Evolutionary conservation across 1,284 basidiomycete genomes (phyloP), one percentile per base, ranked within the genome.

Genomic region (Heliocybe sulcata): DNA sequence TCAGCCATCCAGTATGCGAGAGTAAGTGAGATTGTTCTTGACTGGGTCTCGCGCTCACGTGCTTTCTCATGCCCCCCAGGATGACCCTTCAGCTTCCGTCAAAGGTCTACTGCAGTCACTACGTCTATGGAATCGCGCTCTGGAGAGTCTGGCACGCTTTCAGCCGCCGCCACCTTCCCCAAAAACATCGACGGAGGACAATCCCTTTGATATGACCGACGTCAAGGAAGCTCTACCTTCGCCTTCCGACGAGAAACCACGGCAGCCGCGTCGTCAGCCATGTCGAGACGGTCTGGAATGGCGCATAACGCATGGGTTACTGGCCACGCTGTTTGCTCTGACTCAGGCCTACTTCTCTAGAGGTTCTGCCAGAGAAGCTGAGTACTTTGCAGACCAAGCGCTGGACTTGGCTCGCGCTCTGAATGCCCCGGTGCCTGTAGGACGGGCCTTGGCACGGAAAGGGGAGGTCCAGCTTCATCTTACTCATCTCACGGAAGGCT

Each of bases 301-400:
- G 86, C 79, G 84, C 3, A 75, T 93, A 8, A 81, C 85, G 2
- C 82, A 89, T 60, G 82, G 82, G 3, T 72, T 93, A 1, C 69
- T 92, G 1, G 70, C 74, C 2, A 82, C 84, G 0, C 72, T 89
- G 2, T 80, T 94, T 55, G 73, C 80, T 2, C 73, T 94, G 6
- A 73, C 80, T 1, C 74, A 80, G 3, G 75, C 80, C 0, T 89
- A 92, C 60, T 75, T 82, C 16, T 66, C 74, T 0, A 80, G 90
- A 3, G 94, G 94, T 0, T 91, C 91, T 1, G 81, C 84, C 6
- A 81, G 87, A 25, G 91, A 94, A 62, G 84, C 89, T 3, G 85
- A 92, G 58, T 93, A 89, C 63, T 94, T 92, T 65, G 76, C 87
- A 1, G 75, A 83, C 38, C 86, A 92, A 63, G 89, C 87, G 0